These are phyloP conservation scores for Wickerhamiella brachini DNA, from an alignment of 805 yeast species.

Conservation along the genomic window DNA sequence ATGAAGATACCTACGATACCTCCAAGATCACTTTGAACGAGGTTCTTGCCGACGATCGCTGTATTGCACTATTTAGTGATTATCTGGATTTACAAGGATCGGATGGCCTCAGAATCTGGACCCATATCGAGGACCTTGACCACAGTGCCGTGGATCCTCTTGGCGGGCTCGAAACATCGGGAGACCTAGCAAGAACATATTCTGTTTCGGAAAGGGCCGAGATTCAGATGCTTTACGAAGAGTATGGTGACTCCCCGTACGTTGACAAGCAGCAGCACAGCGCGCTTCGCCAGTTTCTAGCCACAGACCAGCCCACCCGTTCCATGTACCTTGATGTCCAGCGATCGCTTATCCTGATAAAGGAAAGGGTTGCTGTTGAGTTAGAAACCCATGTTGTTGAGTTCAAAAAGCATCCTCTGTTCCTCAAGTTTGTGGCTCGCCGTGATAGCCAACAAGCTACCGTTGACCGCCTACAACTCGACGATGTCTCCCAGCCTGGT, in stretches of 20 bases:
- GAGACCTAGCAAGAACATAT: neutral
- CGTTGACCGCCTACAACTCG: conserved; percentile 22
- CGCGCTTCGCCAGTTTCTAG: conserved; percentile 29
- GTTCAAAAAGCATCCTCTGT: conserved; percentile 47
- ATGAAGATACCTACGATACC: conserved; percentile 12
- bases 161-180: conserved; percentile 13
- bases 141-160: conserved; percentile 23
- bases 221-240: neutral
- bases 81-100: conserved; percentile 40
- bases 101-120: conserved; percentile 60
- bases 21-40: conserved; percentile 28
- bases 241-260: neutral
- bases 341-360: conserved; percentile 44
- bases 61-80: conserved; percentile 37
- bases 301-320: conserved; percentile 10
- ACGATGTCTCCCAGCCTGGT: conserved; percentile 10
- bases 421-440: conserved; percentile 37
- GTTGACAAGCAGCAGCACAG: neutral
- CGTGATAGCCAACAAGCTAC: conserved; percentile 8
- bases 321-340: conserved; percentile 39
- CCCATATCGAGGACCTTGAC: conserved; percentile 57
- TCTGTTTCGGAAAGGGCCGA: neutral
- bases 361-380: conserved; percentile 35
- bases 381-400: conserved; percentile 43
- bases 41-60: conserved; percentile 35